Evolutionary conservation across 192 early-diverging fungal species (phyloP).

Genomic region (Dimargaris verticillata): DNA sequence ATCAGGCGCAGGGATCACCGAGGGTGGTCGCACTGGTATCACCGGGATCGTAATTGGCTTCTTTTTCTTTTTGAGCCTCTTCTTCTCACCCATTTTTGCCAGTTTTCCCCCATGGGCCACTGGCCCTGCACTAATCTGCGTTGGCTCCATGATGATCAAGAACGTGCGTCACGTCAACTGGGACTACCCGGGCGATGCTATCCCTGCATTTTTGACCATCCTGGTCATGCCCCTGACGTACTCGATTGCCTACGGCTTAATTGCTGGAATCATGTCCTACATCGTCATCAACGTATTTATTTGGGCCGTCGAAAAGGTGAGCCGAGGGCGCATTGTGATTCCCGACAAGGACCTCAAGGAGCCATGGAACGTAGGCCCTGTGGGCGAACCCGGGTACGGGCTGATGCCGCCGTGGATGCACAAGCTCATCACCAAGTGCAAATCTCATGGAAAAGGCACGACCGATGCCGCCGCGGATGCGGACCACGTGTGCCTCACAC

Average conservation of each 20-base stretch:
- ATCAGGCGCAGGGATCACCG: conserved; percentile 65
- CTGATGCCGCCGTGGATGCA: too few species aligned
- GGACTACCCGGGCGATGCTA: conserved; percentile 55
- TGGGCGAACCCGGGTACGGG: too few species aligned
- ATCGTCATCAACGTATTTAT: conserved; percentile 49
- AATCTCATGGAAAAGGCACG: too few species aligned
- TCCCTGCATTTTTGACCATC: conserved; percentile 64
- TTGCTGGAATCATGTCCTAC: conserved; percentile 52
- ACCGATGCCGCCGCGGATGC: too few species aligned
- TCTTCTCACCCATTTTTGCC: conserved; percentile 74
- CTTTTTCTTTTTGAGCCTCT: conserved; percentile 59
- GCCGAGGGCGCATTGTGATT: conserved; percentile 29
- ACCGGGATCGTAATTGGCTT: conserved; percentile 47
- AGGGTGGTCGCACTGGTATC: conserved; percentile 63
- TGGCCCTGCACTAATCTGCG: conserved; percentile 60
- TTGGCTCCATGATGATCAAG: conserved; percentile 66
- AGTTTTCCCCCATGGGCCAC: conserved; percentile 75
- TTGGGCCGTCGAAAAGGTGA: conserved; percentile 34
- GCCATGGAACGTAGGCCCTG: conserved; percentile 2
- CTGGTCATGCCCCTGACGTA: conserved; percentile 66
- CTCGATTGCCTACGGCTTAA: conserved; percentile 65
- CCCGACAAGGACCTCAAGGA: conserved; percentile 6
- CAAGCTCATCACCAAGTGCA: too few species aligned
- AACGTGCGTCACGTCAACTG: conserved; percentile 57
- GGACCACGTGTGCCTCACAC: too few species aligned